phyloP scores from a whole-genome alignment of 345 rosid genomes.

The rapeseed (Brassica napus) region Da-Ae NC_063444.1:16092001-16092500 shows the following conservation, averaged over 20 bases:
- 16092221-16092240: conserved; percentile 86
- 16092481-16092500: conserved; percentile 95
- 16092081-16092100: conserved; percentile 95
- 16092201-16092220: conserved; percentile 20
- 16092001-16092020: conserved; percentile 20
- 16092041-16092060: conserved; percentile 93
- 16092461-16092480: conserved; percentile 80
- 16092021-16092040: conserved; percentile 46
- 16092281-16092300: conserved; percentile 47
- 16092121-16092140: conserved; percentile 71
- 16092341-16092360: conserved; percentile 27
- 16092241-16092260: conserved; percentile 90
- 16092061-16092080: conserved; percentile 94
- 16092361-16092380: conserved; percentile 78
- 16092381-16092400: conserved; percentile 79
- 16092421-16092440: conserved; percentile 68
- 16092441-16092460: conserved; percentile 53
- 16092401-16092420: conserved; percentile 57
- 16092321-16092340: neutral
- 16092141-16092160: neutral
- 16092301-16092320: conserved; percentile 1
- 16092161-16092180: neutral
- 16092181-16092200: conserved; percentile 1
- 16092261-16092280: conserved; percentile 86
- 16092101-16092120: conserved; percentile 93